Evolutionary conservation across 176 grass and related monocot genomes (phyloP).

Genomic region (Eragrostis curvula): DNA sequence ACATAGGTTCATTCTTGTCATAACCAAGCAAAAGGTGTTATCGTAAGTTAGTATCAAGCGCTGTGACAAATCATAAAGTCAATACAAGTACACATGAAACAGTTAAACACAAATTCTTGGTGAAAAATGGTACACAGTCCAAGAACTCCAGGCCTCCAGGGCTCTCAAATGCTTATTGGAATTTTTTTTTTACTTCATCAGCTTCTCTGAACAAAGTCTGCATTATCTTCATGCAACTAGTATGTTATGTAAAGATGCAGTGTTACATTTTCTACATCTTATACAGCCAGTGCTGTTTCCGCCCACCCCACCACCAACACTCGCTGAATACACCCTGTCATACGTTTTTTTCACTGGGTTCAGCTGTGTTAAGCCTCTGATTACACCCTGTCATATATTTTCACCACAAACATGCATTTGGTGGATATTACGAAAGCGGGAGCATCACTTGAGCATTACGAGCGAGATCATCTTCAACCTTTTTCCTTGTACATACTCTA

Average conservation of each 20-base stretch:
- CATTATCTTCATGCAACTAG: background rate
- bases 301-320: no score
- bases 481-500: background rate
- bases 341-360: no score
- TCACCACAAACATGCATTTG: no score
- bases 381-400: no score
- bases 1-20: background rate
- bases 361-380: no score
- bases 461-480: background rate
- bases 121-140: background rate
- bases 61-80: no score
- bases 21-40: background rate
- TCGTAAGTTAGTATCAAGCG: no score
- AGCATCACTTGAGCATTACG: no score
- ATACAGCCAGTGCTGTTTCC: no score
- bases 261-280: no score
- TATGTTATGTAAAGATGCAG: background rate
- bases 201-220: background rate
- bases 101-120: background rate
- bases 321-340: no score
- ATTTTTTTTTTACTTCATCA: background rate
- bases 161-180: background rate
- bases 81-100: background rate
- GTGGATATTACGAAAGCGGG: no score
- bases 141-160: background rate